phyloP scores from a whole-genome alignment of 495 filamentous ascomycete species.

The Paragyromitra xinjiangensis region DNA sequence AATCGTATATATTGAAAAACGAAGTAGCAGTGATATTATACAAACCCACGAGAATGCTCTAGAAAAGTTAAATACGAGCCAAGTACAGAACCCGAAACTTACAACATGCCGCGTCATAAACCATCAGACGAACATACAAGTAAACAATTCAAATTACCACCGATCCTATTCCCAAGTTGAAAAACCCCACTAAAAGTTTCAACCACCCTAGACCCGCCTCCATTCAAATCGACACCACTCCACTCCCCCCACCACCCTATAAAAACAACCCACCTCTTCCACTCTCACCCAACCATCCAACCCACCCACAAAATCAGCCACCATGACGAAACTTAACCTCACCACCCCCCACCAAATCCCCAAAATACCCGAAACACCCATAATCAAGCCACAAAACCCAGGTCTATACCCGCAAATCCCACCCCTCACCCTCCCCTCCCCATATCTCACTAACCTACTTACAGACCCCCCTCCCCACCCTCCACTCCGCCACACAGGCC shows the following conservation, averaged over 20 bases:
- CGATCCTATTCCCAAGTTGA: not conserved
- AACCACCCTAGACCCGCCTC: not conserved
- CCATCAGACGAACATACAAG: too few species aligned
- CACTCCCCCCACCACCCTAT: not conserved
- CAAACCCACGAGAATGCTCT: not conserved
- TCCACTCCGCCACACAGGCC: not conserved
- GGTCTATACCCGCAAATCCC: too few species aligned
- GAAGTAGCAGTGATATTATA: not conserved
- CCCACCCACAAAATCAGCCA: not conserved
- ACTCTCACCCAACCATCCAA: not conserved
- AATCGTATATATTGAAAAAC: not conserved
- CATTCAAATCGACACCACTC: not conserved
- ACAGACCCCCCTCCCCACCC: not conserved
- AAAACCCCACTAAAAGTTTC: not conserved
- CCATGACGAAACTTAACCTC: not conserved
- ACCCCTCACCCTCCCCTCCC: not conserved
- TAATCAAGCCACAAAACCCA: not conserved
- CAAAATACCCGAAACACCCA: not conserved
- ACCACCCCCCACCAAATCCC: not conserved
- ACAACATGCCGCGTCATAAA: not conserved
- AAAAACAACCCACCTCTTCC: not conserved
- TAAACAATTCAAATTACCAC: not conserved
- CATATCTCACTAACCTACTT: not conserved
- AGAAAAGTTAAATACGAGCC: not conserved
- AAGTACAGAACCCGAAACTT: not conserved